Evolutionary conservation across 2,329 filamentous ascomycete genomes (phyloP).

Genomic region (Xylaria sp.): DNA sequence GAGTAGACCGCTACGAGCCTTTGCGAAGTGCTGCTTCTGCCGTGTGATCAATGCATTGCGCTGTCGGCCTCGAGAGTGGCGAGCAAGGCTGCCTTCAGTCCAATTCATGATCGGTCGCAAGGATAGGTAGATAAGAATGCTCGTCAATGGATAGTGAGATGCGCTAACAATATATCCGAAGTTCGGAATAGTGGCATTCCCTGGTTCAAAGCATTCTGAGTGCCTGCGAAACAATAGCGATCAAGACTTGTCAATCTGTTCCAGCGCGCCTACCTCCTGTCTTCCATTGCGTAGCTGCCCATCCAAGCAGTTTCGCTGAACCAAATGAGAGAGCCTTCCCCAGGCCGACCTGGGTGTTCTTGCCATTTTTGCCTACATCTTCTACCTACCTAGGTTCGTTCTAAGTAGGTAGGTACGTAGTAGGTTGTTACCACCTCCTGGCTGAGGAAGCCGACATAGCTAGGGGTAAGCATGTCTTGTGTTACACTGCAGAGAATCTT

Average conservation of each 20-base stretch:
- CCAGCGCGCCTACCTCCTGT: not conserved
- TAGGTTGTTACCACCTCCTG: conserved; percentile 7
- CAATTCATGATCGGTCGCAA: conserved; percentile 57
- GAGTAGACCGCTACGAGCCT: conserved; percentile 51
- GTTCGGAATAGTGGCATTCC: conserved; percentile 1
- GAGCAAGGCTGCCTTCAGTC: conserved; percentile 60
- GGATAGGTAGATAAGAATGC: conserved; percentile 35
- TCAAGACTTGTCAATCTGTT: not conserved
- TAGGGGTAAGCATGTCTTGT: conserved; percentile 22
- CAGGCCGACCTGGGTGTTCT: not conserved
- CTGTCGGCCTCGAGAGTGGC: conserved; percentile 53
- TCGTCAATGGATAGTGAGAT: conserved; percentile 27
- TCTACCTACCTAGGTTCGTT: not conserved
- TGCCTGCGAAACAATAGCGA: not conserved
- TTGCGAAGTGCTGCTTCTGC: conserved; percentile 62
- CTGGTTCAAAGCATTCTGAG: not conserved
- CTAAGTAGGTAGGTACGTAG: too few species aligned
- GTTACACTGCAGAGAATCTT: conserved; percentile 27
- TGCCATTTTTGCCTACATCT: conserved; percentile 12
- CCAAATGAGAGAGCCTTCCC: conserved; percentile 12
- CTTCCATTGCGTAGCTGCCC: not conserved
- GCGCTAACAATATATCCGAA: not conserved
- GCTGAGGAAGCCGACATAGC: conserved; percentile 17
- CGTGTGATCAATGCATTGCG: conserved; percentile 52
- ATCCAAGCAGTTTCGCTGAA: not conserved